Conservation (phyloP, 2,329 filamentous ascomycete species). For the Diaporthe velutina region DNA sequence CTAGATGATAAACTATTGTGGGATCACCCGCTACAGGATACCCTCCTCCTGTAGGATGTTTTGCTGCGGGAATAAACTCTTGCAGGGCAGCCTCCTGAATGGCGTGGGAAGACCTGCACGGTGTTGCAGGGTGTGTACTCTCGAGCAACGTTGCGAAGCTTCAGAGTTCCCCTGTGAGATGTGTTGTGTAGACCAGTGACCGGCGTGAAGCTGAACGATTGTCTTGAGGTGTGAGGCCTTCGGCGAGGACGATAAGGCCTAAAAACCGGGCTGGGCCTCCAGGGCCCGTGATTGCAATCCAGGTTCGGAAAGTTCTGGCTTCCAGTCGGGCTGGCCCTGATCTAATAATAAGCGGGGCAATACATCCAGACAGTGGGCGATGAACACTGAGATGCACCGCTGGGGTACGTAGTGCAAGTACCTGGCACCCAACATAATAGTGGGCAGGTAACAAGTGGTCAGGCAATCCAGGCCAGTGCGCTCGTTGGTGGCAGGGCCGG, state of each 20-base stretch:
- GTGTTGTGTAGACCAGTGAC: not conserved
- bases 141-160: not conserved
- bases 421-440: not conserved
- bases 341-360: conserved; percentile 21
- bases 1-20: not conserved
- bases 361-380: not conserved
- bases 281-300: not conserved
- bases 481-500: not conserved
- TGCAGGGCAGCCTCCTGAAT: not conserved
- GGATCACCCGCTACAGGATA: not conserved
- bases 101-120: not conserved
- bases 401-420: not conserved
- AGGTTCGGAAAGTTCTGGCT: conserved; percentile 13
- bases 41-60: not conserved
- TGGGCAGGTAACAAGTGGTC: conserved; percentile 2
- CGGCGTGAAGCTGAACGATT: not conserved
- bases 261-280: not conserved
- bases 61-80: not conserved
- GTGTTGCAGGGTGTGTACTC: not conserved
- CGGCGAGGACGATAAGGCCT: conserved; percentile 12
- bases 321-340: conserved; percentile 7
- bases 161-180: not conserved
- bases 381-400: not conserved
- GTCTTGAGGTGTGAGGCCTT: conserved; percentile 13
- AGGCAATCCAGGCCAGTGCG: not conserved